Evolutionary conservation across 1,284 basidiomycete genomes (phyloP).

Genomic region (Baeospora myosura): DNA sequence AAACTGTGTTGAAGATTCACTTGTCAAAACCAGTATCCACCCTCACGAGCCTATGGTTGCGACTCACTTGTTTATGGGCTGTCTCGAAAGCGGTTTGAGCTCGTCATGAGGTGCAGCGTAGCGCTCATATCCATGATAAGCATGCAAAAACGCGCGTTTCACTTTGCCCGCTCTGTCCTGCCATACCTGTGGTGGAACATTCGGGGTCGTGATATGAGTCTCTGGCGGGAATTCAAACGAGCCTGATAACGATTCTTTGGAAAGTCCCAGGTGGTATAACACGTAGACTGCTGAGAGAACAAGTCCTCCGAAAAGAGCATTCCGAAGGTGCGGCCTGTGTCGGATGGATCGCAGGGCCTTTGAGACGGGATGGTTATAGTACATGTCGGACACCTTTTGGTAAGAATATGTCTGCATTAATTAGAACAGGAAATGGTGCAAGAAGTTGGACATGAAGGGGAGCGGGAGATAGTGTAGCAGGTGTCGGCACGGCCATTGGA

Average conservation of each 20-base stretch:
- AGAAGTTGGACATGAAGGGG: too few relatives aligned
- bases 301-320: conserved; percentile 15
- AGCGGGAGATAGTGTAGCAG: too few relatives aligned
- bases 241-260: conserved; percentile 6
- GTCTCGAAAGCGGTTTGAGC: conserved; percentile 43
- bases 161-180: conserved; percentile 46
- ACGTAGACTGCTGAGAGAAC: conserved; percentile 16
- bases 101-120: conserved; percentile 58
- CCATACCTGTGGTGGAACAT: conserved; percentile 40
- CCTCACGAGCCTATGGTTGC: too few relatives aligned
- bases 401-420: too few relatives aligned
- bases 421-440: too few relatives aligned
- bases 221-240: conserved; percentile 11
- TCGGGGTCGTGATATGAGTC: conserved; percentile 16
- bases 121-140: conserved; percentile 54
- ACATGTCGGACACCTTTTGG: conserved; percentile 8
- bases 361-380: conserved; percentile 7
- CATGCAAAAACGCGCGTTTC: conserved; percentile 53
- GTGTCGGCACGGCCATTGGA: too few relatives aligned
- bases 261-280: conserved; percentile 7
- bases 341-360: conserved; percentile 12
- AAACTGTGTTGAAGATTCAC: conserved; percentile 29
- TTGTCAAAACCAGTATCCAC: not conserved
- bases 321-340: conserved; percentile 19
- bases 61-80: conserved; percentile 44